Percentiles rank a stretch among this genome's conserved stretches.
Evolutionary conservation across 768 basidiomycete species (phyloP).

Genomic region (Collybia sp.): DNA sequence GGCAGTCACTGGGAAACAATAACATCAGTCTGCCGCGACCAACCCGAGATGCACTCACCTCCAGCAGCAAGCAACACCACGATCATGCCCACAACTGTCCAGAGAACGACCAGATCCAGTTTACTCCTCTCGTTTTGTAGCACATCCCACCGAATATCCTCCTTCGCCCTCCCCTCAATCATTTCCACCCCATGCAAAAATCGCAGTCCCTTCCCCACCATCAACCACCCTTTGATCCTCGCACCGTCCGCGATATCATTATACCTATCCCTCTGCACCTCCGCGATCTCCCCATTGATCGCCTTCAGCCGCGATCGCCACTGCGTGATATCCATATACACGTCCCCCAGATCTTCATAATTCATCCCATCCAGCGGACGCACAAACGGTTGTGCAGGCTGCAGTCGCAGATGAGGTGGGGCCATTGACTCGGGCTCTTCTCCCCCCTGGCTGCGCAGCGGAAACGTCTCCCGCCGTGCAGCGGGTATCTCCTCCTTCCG

Average conservation of each 20-base stretch:
- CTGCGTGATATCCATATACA: slow-evolving; percentile 65
- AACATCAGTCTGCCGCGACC: not conserved
- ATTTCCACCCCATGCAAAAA: slow-evolving; percentile 59
- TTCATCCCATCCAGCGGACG: slow-evolving; percentile 70
- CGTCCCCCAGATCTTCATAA: slow-evolving; percentile 57
- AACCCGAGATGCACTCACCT: slow-evolving; percentile 38
- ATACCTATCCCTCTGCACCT: slow-evolving; percentile 61
- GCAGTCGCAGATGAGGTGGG: slow-evolving; percentile 65
- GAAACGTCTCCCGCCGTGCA: slow-evolving; percentile 58
- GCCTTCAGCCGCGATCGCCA: slow-evolving; percentile 68
- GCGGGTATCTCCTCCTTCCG: slow-evolving; percentile 28
- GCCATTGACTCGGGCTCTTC: slow-evolving; percentile 35
- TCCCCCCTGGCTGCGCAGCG: slow-evolving; percentile 35
- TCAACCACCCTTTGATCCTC: slow-evolving; percentile 70
- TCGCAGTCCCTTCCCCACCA: slow-evolving; percentile 67
- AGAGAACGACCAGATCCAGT: slow-evolving; percentile 46
- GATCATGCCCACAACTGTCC: slow-evolving; percentile 49
- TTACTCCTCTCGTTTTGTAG: slow-evolving; percentile 53
- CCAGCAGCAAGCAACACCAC: slow-evolving; percentile 49
- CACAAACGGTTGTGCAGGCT: slow-evolving; percentile 66
- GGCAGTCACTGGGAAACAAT: slow-evolving; percentile 51
- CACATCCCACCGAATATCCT: slow-evolving; percentile 79
- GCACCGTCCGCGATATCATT: slow-evolving; percentile 70
- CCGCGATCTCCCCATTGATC: slow-evolving; percentile 71
- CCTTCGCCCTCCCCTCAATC: slow-evolving; percentile 78